Evolutionary conservation across 495 filamentous ascomycete species (phyloP).

Genomic region (Neurospora sp.): DNA sequence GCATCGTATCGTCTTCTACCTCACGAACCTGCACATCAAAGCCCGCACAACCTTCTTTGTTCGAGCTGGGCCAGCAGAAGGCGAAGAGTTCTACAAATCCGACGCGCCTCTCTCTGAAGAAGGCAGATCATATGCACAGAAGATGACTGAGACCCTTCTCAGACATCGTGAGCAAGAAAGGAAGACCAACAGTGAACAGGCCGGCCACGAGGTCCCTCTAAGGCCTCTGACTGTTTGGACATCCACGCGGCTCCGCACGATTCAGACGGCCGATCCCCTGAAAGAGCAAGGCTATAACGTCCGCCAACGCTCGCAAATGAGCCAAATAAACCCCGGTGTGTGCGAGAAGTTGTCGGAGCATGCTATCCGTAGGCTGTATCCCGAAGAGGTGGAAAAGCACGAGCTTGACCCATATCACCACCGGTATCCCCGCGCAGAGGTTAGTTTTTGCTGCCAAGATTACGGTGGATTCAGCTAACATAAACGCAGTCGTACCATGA

Average conservation of each 20-base stretch:
- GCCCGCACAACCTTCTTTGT: conserved; percentile 89
- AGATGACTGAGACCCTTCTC: conserved; percentile 75
- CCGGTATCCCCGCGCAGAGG: conserved; percentile 89
- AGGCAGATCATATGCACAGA: conserved; percentile 74
- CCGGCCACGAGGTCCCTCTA: conserved; percentile 55
- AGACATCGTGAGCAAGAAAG: conserved; percentile 74
- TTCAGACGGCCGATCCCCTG: conserved; percentile 82
- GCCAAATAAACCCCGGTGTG: conserved; percentile 90
- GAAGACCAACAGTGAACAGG: conserved; percentile 53
- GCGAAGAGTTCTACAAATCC: conserved; percentile 80
- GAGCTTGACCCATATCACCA: conserved; percentile 95
- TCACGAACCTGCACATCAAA: conserved; percentile 96
- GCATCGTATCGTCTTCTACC: conserved; percentile 93
- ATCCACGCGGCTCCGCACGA: conserved; percentile 77
- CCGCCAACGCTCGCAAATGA: conserved; percentile 87
- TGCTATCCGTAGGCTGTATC: conserved; percentile 68
- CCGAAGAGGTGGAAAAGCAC: conserved; percentile 86
- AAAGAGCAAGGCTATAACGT: conserved; percentile 70
- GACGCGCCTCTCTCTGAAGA: conserved; percentile 76
- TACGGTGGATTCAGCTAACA: conserved; percentile 1
- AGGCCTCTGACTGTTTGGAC: conserved; percentile 90
- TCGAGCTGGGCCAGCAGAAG: conserved; percentile 55
- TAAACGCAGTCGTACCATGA: conserved; percentile 84
- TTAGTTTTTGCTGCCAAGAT: conserved; percentile 26
- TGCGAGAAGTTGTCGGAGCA: conserved; percentile 77